Conservation (phyloP, 176 grass and related monocot genomes). For the Triticum aestivum region DNA sequence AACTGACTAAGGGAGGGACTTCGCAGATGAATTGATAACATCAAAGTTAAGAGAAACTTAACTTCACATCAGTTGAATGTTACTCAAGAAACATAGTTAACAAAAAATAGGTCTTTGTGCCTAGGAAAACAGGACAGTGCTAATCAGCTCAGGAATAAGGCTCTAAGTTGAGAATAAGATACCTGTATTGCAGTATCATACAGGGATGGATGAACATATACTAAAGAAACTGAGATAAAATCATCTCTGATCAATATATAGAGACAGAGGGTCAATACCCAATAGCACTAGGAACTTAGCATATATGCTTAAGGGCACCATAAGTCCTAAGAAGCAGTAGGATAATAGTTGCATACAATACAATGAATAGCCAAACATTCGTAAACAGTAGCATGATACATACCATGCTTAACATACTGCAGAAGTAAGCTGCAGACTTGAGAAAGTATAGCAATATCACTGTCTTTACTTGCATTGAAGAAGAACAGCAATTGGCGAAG, state of each 20-base stretch:
- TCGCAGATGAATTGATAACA: not conserved
- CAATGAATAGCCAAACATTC: not conserved
- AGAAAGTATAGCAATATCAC: slow-evolving; percentile 69
- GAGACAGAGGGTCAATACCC: not conserved
- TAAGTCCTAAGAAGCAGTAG: not conserved
- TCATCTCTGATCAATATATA: not conserved
- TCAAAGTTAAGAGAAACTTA: slow-evolving; percentile 21
- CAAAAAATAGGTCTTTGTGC: not conserved
- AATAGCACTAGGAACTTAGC: not conserved
- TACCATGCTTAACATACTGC: slow-evolving; percentile 66
- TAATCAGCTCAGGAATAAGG: slow-evolving; percentile 1
- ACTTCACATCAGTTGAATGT: not conserved
- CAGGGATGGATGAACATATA: not conserved
- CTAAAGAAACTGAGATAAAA: not conserved
- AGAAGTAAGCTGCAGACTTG: slow-evolving; percentile 71
- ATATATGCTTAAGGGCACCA: not conserved
- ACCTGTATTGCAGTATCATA: not conserved
- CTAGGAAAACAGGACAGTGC: not conserved
- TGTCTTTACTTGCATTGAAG: slow-evolving; percentile 70
- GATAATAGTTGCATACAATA: not conserved
- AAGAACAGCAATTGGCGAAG: slow-evolving; percentile 96
- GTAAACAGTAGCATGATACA: slow-evolving; percentile 9
- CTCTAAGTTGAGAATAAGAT: not conserved
- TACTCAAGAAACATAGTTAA: not conserved
- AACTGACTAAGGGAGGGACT: not conserved